These are phyloP conservation scores for Erythrophleum ivorense DNA, from an alignment of 331 rosid species.

Conservation along the genomic window DNA sequence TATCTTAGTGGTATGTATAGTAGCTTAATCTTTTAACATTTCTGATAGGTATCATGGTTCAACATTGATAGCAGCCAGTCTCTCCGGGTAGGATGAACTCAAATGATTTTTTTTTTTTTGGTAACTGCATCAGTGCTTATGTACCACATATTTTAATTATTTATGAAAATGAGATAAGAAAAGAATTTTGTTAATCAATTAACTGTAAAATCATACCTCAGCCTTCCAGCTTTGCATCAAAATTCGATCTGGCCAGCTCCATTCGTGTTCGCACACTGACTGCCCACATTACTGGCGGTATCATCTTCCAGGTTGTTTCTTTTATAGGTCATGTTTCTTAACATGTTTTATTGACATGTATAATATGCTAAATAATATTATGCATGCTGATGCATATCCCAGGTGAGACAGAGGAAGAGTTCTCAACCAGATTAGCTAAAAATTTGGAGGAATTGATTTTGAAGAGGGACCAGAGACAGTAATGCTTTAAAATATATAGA, in stretches of 20 bases:
- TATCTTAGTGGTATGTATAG: constrained; percentile 35
- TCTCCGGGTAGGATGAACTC: constrained; percentile 75
- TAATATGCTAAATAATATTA: constrained; percentile 20
- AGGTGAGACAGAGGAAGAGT: constrained; percentile 98
- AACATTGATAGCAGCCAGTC: constrained; percentile 88
- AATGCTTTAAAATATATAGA: constrained; percentile 36
- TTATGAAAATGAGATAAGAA: neutral
- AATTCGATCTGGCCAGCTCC: constrained; percentile 95
- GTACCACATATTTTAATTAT: constrained; percentile 9
- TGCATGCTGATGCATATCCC: constrained; percentile 44
- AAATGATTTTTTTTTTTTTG: neutral
- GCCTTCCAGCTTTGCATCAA: constrained; percentile 92
- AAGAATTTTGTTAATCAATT: constrained; percentile 16
- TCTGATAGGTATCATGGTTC: constrained; percentile 90
- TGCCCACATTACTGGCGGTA: constrained; percentile 98
- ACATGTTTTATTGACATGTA: constrained; percentile 30
- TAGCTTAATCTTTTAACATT: constrained; percentile 33
- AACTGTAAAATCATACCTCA: constrained; percentile 43
- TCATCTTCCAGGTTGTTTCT: constrained; percentile 87
- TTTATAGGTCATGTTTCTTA: constrained; percentile 29
- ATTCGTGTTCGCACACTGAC: constrained; percentile 90
- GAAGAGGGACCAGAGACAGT: constrained; percentile 96
- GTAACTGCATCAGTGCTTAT: neutral
- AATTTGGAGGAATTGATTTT: constrained; percentile 84
- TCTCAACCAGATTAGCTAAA: constrained; percentile 86